Base-by-base conservation (phyloP, 305 asterid genomes). In the Coffea humblotiana region DNA sequence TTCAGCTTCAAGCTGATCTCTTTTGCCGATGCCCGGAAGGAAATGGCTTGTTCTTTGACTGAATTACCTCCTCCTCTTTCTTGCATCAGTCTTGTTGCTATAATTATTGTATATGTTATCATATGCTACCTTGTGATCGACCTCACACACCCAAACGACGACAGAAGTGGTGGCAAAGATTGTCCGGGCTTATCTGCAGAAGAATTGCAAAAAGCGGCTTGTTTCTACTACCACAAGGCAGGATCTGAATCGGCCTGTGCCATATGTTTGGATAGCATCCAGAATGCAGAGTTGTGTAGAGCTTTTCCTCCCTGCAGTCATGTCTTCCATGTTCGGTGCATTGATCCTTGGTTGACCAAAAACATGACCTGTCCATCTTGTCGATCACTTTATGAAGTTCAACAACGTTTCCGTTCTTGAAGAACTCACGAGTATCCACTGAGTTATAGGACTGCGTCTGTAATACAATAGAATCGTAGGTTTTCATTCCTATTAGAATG, bases 331-430 rank as follows among this genome's bases (percentile, higher is more conserved):
- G 89, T 89, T 66, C 84, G 77, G 1, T 91, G 94, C 77, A 85
- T 92, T 27, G 95, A 90, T 75, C 91, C 85, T 77, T 90, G 92
- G 94, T 86, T 89, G 43, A 81, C 76, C n/a, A 89, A 67, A 83
- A 89, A 86, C 72, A 77, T 76, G 61, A 92, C 87, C 21, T 88
- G 91, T 27, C 94, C 90, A 0, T 84, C 81, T 45, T 89, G 95
- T 63, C 78, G 92, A 61, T 76, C 88, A 10, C 89, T 90, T 1
- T 90, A 87, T 74, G 81, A 84, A 43, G 75, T 76, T 18, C 68
- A 79, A 63, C 83, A n/a, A 67, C 47, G 25, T 49, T 27, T 75
- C 68, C 35, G 9, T 43, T 75, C 75, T 83, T 83, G 51, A 49
- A 47, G 51, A 71, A 11, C 51, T 3, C 73, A 18, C 25, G 48